Evolutionary conservation across 352 stramenopile genomes (phyloP), one percentile per base, ranked within the genome.

Genomic region (Pythium phragmiticola): DNA sequence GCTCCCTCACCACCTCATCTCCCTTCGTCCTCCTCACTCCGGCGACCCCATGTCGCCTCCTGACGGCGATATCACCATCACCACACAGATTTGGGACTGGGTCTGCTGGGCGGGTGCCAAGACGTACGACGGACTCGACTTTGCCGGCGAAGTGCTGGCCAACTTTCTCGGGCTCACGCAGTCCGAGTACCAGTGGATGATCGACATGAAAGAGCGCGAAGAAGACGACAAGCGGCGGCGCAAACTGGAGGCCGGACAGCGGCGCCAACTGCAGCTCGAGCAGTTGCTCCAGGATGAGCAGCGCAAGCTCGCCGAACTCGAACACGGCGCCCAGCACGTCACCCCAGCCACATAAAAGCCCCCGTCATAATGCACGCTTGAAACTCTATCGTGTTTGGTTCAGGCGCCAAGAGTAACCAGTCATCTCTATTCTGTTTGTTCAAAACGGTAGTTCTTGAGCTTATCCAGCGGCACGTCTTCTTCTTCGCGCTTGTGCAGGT

Each of bases 121-220:
- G 63, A 84, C 84, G 1, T 89, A 77, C 41, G 77, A 89, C 46
- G 75, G 73, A 1, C 72, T 94, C 62, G 84, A 93, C 45, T 95
- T 95, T 74, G 83, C 74, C 0, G 87, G 84, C 3, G 87, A 95
- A 65, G 80, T 94, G 33, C 47, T 93, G 7, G 84, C 82, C 37
- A 83, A 90, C 53, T 95, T 95, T 64, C 54, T 95, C 1, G 84
- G 86, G 0, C 81, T 95, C 52, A 93, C 80, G n/a, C 78, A 76
- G 14, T 93, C 82, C 21, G 87, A 95, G 65, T 93, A 92, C 61
- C 84, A 93, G 65, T 93, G 86, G 82, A 86, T 93, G 42, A 67
- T 92, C 50, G 82, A 91, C 51, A 70, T 86, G 48, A 77, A 92
- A 45, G 76, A 83, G 67, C 81, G 84, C 17, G 83, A 94, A 52